phyloP scores from a whole-genome alignment of 2,329 filamentous ascomycete species.

The Apiospora hydei region DNA sequence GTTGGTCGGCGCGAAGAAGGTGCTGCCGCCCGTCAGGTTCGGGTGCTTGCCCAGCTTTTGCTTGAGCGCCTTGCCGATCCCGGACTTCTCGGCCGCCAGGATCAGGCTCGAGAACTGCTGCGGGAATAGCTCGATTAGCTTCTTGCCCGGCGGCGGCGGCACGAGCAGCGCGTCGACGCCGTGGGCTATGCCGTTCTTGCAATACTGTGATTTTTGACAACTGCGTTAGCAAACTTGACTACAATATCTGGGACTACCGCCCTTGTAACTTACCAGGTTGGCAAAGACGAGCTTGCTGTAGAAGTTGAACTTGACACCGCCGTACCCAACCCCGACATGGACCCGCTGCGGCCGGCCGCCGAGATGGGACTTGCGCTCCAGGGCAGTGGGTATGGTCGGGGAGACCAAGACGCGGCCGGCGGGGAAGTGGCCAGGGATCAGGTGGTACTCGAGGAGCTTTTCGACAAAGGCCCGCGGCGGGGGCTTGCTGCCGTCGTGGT shows the following conservation, averaged over 20 bases:
- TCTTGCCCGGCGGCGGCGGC: constrained; percentile 71
- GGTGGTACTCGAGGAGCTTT: constrained; percentile 76
- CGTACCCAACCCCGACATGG: constrained; percentile 67
- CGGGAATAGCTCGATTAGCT: constrained; percentile 69
- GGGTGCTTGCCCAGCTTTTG: constrained; percentile 46
- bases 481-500: constrained; percentile 54
- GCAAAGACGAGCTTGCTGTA: constrained; percentile 73
- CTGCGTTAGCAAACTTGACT: neutral
- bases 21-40: constrained; percentile 67
- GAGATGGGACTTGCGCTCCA: constrained; percentile 63
- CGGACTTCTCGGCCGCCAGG: constrained; percentile 77
- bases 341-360: constrained; percentile 76
- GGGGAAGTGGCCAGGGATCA: constrained; percentile 72
- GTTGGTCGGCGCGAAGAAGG: constrained; percentile 84
- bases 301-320: constrained; percentile 77
- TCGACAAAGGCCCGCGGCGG: constrained; percentile 75
- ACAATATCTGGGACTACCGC: neutral
- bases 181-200: constrained; percentile 83
- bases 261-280: constrained; percentile 66
- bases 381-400: constrained; percentile 77
- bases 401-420: constrained; percentile 69
- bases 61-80: constrained; percentile 68
- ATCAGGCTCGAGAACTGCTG: constrained; percentile 79
- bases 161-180: constrained; percentile 77
- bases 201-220: constrained; percentile 54